Evolutionary conservation across 306 rosid genomes (phyloP), one percentile per base, ranked within the genome.

Genomic region (Gastrolobium villosum): DNA sequence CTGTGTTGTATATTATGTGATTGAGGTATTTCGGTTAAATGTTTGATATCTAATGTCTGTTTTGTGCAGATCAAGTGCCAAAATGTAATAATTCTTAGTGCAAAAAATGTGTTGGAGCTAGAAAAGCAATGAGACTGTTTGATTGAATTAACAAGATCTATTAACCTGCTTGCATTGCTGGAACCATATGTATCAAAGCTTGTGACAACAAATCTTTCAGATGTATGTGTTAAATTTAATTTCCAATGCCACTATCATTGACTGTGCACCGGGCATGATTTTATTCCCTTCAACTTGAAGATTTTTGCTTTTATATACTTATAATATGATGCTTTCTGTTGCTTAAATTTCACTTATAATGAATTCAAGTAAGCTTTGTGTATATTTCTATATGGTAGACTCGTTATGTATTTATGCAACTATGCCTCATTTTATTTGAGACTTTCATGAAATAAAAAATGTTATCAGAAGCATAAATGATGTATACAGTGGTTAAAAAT

Each of bases 1-100:
- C 48, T 50, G n/a, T 31, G 5, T 54, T 73, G 37, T 61, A 60
- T 45, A 26, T 52, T 35, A 20, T 20, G 26, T 7, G 3, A n/a
- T 55, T 49, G 71, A 70, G 41, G 43, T 37, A 44, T 54, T 34
- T 41, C 53, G 14, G 45, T 70, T 69, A 13, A 72, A 32, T 35
- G 75, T 55, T 7, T 41, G 69, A 62, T 11, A 52, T 15, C 26
- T 20, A 9, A 50, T 32, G 46, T 74, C 79, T 65, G 61, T 76
- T 79, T 88, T 52, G 68, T 84, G 87, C 83, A 95, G 99, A 89
- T 95, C 72, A 95, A 95, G 85, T 92, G 99, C 83, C 87, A 90
- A 76, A 95, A 95, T 78, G 89, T 91, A 44, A 83, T 91, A 65
- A 70, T 89, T 82, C 84, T 95, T 41, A 79, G 85, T 36, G 94